Evolutionary conservation across 257 asterid genomes (phyloP).

Genomic region (Solanum boliviense): DNA sequence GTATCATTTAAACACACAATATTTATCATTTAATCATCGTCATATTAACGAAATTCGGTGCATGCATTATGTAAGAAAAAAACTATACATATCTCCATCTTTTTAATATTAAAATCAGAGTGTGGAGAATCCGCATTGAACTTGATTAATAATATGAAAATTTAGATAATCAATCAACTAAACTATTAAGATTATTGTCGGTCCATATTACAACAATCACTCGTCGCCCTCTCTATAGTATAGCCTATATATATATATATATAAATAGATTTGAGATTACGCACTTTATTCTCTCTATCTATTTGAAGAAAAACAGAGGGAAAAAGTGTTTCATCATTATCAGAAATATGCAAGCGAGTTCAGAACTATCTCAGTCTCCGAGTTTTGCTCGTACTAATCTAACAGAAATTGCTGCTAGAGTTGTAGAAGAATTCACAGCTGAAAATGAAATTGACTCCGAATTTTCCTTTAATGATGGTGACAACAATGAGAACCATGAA

Average conservation of each 20-base stretch:
- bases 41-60: background rate
- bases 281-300: background rate
- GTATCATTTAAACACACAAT: background rate
- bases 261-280: no score
- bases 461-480: background rate
- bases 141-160: no score
- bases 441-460: background rate
- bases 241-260: no score
- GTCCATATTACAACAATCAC: background rate
- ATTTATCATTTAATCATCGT: background rate
- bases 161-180: no score
- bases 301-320: background rate
- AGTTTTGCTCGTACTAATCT: conserved; percentile 8
- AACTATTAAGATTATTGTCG: fast-evolving
- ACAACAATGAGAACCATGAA: background rate
- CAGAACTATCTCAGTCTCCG: conserved; percentile 4
- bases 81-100: no score
- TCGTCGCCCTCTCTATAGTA: background rate
- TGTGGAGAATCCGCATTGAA: no score
- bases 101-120: no score
- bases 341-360: conserved; percentile 6
- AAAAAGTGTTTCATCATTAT: background rate
- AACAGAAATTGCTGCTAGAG: conserved; percentile 25
- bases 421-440: conserved; percentile 12
- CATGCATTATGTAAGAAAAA: background rate